Base-by-base conservation (phyloP, 2,329 filamentous ascomycete genomes). In the Emericellopsis atlantica region DNA sequence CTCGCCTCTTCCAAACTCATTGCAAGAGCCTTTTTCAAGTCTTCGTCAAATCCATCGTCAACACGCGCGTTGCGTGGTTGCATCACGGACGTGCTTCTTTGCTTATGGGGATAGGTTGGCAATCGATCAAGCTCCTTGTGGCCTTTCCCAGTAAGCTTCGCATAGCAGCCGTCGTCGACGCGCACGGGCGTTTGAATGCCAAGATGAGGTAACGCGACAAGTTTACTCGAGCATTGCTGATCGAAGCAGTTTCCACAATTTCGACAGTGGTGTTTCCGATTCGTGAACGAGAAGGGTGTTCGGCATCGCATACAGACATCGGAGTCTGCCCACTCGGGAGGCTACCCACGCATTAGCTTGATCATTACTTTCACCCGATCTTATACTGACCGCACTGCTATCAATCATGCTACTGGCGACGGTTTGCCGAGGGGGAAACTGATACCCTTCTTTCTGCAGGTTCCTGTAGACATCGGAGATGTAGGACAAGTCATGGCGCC, bases 221-320 rank as follows among this genome's bases (percentile, higher is more conserved):
- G 79, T 65, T 96, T 96, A 66, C 78, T 81, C 12, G 90, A 96
- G 57, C 92, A 98, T 52, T 92, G 81, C 48, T 90, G 87, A 56
- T 95, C 93, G 58, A 98, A 98, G 53, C 94, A 92, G 61, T 92
- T 95, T 40, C 92, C 92, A 55, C 92, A 98, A 60, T 98, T 98
- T 49, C 92, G 81, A 55, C 92, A 98, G 60, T 98, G 92, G 57
- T 98, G 92, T 58, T 96, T 98, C 54, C 92, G 81, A 60, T 98
- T 98, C 42, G 90, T 98, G 56, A 98, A 95, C 37, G 87, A 95
- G 54, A 98, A 98, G 15, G 87, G 66, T 11, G 90, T 95, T 50
- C 92, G 80, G 60, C 92, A 98, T 56, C 92, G 83, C 88, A 98
- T 95, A 60, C 92, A 98, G 26, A 98, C 90, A 54, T 98, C 92